These are phyloP conservation scores for Sporothrix brasiliensis DNA, from an alignment of 2,329 filamentous ascomycete genomes.

Conservation along the genomic window DNA sequence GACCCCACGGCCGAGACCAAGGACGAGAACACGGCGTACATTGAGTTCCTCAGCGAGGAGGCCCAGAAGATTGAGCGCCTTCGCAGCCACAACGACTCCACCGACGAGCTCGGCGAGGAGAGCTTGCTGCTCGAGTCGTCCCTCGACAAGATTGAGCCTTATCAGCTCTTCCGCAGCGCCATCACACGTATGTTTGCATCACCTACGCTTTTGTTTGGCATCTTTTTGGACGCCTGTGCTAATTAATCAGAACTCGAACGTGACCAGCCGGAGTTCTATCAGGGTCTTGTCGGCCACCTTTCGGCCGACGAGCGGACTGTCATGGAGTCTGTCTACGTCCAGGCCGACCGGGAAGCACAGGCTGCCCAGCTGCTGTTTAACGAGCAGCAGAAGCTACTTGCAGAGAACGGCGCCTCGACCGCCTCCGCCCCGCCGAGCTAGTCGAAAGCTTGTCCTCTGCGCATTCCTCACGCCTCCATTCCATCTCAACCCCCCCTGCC, in stretches of 20 bases:
- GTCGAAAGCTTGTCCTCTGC: background rate
- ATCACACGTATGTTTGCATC: constrained; percentile 70
- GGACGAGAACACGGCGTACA: constrained; percentile 90
- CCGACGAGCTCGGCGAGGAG: constrained; percentile 90
- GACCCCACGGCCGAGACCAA: constrained; percentile 61
- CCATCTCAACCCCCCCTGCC: background rate
- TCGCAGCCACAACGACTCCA: constrained; percentile 66
- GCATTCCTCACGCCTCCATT: too few relatives aligned
- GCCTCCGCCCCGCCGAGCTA: constrained; percentile 34
- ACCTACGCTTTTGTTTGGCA: background rate
- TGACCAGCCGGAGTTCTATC: constrained; percentile 87
- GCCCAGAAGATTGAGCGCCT: constrained; percentile 81
- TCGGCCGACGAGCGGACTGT: constrained; percentile 78
- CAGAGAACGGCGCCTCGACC: constrained; percentile 36
- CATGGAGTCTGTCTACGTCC: constrained; percentile 75
- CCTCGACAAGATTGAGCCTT: constrained; percentile 92
- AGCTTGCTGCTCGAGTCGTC: constrained; percentile 89
- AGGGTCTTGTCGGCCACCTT: constrained; percentile 75
- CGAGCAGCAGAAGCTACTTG: constrained; percentile 41
- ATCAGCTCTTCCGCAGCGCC: constrained; percentile 81
- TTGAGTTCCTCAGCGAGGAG: constrained; percentile 95
- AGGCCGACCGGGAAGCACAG: constrained; percentile 54
- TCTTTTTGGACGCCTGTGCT: constrained; percentile 30
- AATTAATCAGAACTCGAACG: constrained; percentile 73
- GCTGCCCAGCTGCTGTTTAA: constrained; percentile 23